Conservation (phyloP, 2,329 filamentous ascomycete species). For the Cryphonectria nitschkei region DNA sequence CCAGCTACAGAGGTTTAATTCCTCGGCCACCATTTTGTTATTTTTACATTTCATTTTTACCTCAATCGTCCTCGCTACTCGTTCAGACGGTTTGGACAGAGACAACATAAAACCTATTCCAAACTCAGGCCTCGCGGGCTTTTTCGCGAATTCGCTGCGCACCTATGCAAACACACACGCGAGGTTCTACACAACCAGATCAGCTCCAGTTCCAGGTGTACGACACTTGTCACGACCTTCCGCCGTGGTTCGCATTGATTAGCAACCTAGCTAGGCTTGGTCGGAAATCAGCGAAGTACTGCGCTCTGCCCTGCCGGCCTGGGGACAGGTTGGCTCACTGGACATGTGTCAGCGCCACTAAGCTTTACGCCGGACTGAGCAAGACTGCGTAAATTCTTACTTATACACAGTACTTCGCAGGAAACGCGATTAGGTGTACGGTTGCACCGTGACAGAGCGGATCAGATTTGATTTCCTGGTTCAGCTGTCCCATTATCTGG, state of each 20-base stretch:
- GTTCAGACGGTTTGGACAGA: not conserved
- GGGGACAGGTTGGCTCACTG: too few relatives aligned
- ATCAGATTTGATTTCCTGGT: too few relatives aligned
- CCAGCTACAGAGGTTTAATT: not conserved
- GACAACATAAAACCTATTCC: too few relatives aligned
- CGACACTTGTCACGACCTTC: not conserved
- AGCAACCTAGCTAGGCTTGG: not conserved
- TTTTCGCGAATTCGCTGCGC: not conserved
- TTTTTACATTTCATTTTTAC: not conserved
- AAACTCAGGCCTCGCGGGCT: not conserved
- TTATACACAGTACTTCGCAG: too few relatives aligned
- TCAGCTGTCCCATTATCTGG: too few relatives aligned
- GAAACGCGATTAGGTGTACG: too few relatives aligned
- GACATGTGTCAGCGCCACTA: too few relatives aligned
- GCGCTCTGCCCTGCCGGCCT: not conserved
- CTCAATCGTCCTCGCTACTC: not conserved
- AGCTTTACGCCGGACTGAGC: too few relatives aligned
- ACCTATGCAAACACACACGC: too few relatives aligned
- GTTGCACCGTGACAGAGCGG: too few relatives aligned
- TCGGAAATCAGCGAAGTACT: too few relatives aligned
- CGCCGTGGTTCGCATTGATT: not conserved
- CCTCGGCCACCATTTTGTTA: not conserved
- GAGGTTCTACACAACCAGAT: not conserved
- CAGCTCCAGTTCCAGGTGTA: not conserved
- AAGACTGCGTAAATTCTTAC: too few relatives aligned